Conservation (phyloP, 2,329 filamentous ascomycete species). For the Alternaria tenuissima region DNA sequence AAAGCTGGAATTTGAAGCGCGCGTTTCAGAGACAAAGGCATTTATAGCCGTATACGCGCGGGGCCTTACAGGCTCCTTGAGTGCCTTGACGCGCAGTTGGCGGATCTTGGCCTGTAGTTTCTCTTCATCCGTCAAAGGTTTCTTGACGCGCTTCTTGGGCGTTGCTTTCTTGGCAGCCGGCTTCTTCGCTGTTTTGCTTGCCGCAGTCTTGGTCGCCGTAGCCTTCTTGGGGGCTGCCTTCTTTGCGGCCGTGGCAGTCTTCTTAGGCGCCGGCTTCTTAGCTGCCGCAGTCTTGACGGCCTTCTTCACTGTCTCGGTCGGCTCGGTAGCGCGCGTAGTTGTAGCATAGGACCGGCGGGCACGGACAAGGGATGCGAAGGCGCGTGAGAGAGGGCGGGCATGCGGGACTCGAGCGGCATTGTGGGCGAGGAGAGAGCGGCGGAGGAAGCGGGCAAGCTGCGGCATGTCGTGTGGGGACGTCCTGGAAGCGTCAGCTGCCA, state of each 20-base stretch:
- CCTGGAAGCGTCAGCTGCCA: slow-evolving; percentile 46
- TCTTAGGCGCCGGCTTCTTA: slow-evolving; percentile 40
- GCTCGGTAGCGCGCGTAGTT: slow-evolving; percentile 38
- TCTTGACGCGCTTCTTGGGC: slow-evolving; percentile 34
- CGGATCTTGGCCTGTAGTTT: slow-evolving; percentile 39
- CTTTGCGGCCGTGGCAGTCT: slow-evolving; percentile 32
- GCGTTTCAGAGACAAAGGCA: slow-evolving; percentile 37
- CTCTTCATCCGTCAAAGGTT: slow-evolving; percentile 38
- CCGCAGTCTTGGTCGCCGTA: slow-evolving; percentile 20
- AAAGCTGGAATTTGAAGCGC: too few relatives aligned
- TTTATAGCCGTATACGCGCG: slow-evolving; percentile 25
- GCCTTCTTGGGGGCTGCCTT: slow-evolving; percentile 34
- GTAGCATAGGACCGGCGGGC: slow-evolving; percentile 48
- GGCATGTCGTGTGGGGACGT: slow-evolving; percentile 48
- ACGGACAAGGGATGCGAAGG: slow-evolving; percentile 30
- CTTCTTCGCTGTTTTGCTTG: slow-evolving; percentile 21
- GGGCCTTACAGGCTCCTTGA: slow-evolving; percentile 42
- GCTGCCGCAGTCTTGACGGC: slow-evolving; percentile 34
- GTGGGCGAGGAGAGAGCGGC: slow-evolving; percentile 32
- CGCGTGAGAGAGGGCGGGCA: slow-evolving; percentile 34
- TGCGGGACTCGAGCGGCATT: slow-evolving; percentile 24
- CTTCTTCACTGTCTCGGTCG: slow-evolving; percentile 44
- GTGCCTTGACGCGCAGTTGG: slow-evolving; percentile 49
- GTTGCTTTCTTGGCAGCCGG: slow-evolving; percentile 31
- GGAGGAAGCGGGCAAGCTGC: slow-evolving; percentile 44